These are phyloP conservation scores for Coprinellus micaceus DNA, from an alignment of 768 basidiomycete species.

Conservation along the genomic window DNA sequence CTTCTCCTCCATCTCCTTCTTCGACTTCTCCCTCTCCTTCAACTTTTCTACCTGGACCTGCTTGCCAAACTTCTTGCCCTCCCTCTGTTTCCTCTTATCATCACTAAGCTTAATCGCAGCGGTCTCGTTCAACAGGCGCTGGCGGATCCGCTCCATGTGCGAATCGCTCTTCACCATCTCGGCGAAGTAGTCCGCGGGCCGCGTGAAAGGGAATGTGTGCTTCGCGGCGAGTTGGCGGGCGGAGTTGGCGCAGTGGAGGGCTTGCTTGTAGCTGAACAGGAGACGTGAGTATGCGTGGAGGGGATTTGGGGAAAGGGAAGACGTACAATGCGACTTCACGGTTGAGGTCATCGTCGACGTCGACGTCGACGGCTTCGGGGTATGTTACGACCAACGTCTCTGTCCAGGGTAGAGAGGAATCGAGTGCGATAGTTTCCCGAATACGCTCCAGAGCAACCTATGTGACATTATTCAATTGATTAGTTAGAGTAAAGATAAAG, in stretches of 20 bases:
- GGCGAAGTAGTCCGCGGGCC: conserved; percentile 92
- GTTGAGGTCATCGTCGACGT: conserved; percentile 85
- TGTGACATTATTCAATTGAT: conserved; percentile 1
- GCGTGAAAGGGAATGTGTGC: conserved; percentile 79
- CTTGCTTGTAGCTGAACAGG: conserved; percentile 84
- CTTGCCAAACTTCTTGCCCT: conserved; percentile 98
- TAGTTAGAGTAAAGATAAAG: not conserved
- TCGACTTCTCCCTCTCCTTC: conserved; percentile 82
- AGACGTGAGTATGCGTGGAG: not conserved
- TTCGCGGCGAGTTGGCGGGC: conserved; percentile 78
- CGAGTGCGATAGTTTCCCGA: conserved; percentile 70
- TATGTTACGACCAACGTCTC: conserved; percentile 74
- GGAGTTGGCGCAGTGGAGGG: conserved; percentile 74
- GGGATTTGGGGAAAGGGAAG: not conserved
- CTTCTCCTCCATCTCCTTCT: conserved; percentile 89
- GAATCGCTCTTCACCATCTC: conserved; percentile 98
- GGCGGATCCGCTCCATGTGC: conserved; percentile 96
- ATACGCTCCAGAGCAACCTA: conserved; percentile 81
- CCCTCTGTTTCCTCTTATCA: conserved; percentile 85
- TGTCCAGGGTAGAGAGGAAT: conserved; percentile 76
- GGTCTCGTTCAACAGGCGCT: conserved; percentile 82
- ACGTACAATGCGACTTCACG: conserved; percentile 95
- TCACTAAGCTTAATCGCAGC: conserved; percentile 89
- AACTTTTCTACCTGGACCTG: conserved; percentile 94
- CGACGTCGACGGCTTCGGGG: conserved; percentile 68